Percentiles rank a stretch among this genome's conserved stretches.
phyloP scores from a whole-genome alignment of 2,329 filamentous ascomycete genomes.

The Cercospora citrullina region DNA sequence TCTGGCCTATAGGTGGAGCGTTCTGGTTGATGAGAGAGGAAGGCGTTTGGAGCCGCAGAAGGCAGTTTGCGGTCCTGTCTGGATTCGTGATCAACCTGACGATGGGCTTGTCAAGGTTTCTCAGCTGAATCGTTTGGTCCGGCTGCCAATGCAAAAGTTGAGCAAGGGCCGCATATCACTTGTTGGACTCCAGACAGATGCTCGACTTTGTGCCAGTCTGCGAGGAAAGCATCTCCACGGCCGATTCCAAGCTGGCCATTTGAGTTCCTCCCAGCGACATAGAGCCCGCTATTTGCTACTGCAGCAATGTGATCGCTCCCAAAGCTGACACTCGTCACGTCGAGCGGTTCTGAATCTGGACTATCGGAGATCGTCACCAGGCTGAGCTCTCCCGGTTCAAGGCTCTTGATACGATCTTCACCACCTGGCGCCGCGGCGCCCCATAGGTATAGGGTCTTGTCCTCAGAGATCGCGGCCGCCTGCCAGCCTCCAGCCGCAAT shows the following conservation, averaged over 20 bases:
- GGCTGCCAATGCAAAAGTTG: conserved; percentile 24
- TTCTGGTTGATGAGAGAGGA: conserved; percentile 85
- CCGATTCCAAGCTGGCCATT: conserved; percentile 60
- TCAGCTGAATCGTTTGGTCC: background rate
- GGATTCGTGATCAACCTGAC: conserved; percentile 75
- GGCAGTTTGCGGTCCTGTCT: conserved; percentile 82
- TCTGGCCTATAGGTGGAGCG: conserved; percentile 86
- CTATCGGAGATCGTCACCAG: conserved; percentile 40
- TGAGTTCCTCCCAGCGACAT: conserved; percentile 57
- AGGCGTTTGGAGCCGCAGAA: conserved; percentile 79
- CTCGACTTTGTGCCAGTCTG: conserved; percentile 33
- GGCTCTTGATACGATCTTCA: conserved; percentile 25
- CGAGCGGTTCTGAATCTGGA: conserved; percentile 42
- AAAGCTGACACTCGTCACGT: conserved; percentile 59
- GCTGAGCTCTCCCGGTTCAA: conserved; percentile 32
- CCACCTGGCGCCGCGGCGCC: conserved; percentile 43
- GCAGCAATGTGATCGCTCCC: conserved; percentile 62
- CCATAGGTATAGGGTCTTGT: conserved; percentile 63
- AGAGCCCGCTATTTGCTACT: conserved; percentile 55
- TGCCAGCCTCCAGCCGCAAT: conserved; percentile 58
- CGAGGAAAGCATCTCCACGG: conserved; percentile 21
- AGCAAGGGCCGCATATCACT: conserved; percentile 32
- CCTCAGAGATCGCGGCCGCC: conserved; percentile 58
- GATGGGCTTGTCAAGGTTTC: conserved; percentile 1
- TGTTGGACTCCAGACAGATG: conserved; percentile 4